Evolutionary conservation across 2,329 filamentous ascomycete genomes (phyloP), one percentile per base, ranked within the genome.

Genomic region (Diaporthe ampelina): DNA sequence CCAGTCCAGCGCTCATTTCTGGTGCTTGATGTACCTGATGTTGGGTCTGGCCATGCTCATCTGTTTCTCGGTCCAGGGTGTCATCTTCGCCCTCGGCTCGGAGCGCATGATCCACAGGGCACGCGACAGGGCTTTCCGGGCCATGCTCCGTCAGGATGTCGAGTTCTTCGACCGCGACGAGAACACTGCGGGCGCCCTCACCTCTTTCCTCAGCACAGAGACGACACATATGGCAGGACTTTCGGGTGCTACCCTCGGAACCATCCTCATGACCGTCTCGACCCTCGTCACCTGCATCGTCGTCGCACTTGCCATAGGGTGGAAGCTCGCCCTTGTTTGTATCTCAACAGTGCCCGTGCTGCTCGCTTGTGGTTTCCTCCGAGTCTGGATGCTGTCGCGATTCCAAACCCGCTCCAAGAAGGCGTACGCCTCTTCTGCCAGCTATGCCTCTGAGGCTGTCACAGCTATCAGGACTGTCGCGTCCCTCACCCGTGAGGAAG

Each of bases 401-500:
- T 98, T 95, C 86, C 94, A 94, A 84, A 88, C 88, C 50, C 93
- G 94, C 32, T 92, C 95, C 1, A 97, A 97, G 86, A 87, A 88
- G 77, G 92, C 94, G 5, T 95, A 98, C 81, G 89, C 94, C 80
- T 86, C 89, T 73, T 96, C 94, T 74, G 96, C 96, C 10, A 93
- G 92, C 73, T 97, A 94, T 81, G 97, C 97, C 15, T 97, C 95
- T 61, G 97, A 99, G 83, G 95, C 95, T 57, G 97, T 97, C 43
- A 95, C 94, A 2, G 94, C 95, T 9, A 98, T 98, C 78, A 93
- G 96, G 69, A 98, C 97, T 2, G 95, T 98, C 13, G 96, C 95
- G 5, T 94, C 95, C 11, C 88, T 99, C 58, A 98, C 95, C 0
- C 91, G 96, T 13, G 97, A 99, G 84, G 84, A 89, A 0, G 94